Evolutionary conservation across 2,329 filamentous ascomycete species (phyloP), one percentile per base, ranked within the genome.

Genomic region (Claviceps cyperi): DNA sequence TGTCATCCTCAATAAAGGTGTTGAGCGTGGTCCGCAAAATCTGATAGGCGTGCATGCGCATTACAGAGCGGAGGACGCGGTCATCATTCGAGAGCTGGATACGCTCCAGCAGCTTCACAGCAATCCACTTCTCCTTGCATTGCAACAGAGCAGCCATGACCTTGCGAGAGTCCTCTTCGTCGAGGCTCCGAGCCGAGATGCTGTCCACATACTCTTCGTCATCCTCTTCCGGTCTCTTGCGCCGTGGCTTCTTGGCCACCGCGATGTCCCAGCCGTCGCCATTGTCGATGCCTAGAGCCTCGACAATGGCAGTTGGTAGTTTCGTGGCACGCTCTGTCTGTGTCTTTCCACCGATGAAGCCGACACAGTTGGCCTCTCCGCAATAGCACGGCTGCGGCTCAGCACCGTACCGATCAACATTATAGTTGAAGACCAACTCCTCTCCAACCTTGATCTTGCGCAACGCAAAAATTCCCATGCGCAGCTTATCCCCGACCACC

Each of bases 41-140:
- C 62, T 91, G 85, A 65, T 98, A 98, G 48, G 91, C 92, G 70
- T 97, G 92, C 84, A 97, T 94, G 60, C 87, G 86, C 62, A 96
- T 86, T 39, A 97, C 89, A 48, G 84, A 81, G 65, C 92, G 86
- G 53, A 86, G 81, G 50, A 96, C 87, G 55, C 81, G 81, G 61
- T 95, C 88, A 58, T 96, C 89, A 46, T 91, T 79, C 62, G 85
- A 90, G 40, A 79, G 77, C 66, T 95, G 87, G 54, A 98, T 89
- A 48, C 92, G 90, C 57, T 83, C 78, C 52, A 98, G 78, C 51
- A 98, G 73, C 69, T 97, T 97, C 68, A 96, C 89, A 2, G 87
- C 89, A 66, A 98, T 96, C 92, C 92, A 98, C 68, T 96, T 96
- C 74, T 98, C 92, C 68, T 95, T 94, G 75, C 88, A 95, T 66